Conservation (phyloP, 257 asterid species). For the Eustoma russellianum region DNA sequence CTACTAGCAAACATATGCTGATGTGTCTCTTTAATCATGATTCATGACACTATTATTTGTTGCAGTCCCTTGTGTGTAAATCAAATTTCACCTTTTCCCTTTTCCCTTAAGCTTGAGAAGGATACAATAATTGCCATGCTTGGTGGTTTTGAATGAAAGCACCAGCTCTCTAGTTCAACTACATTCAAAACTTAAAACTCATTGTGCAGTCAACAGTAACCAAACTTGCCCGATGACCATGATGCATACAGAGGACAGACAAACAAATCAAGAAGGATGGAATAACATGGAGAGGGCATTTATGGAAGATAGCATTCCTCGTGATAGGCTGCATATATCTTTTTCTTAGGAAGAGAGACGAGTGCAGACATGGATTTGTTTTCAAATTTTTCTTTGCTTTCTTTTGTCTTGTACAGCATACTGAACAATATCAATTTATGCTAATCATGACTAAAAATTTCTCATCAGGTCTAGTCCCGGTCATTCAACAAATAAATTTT, state of each 20-base stretch:
- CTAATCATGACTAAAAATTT: constrained; percentile 14
- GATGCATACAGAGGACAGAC: neutral
- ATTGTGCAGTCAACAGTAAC: too few relatives aligned
- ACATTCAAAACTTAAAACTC: too few relatives aligned
- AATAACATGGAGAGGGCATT: neutral
- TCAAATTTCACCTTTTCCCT: too few relatives aligned
- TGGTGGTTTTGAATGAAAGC: too few relatives aligned
- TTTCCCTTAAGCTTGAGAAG: too few relatives aligned
- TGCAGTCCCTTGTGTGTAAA: too few relatives aligned
- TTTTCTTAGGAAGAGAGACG: neutral
- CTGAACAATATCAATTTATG: constrained; percentile 7
- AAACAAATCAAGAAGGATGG: neutral
- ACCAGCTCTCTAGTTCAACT: too few relatives aligned
- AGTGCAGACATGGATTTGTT: neutral
- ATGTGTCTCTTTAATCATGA: too few relatives aligned
- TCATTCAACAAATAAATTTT: constrained; percentile 52
- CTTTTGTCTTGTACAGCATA: neutral
- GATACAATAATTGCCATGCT: too few relatives aligned
- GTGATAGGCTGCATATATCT: neutral
- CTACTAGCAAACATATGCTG: too few relatives aligned
- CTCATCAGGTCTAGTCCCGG: constrained; percentile 77
- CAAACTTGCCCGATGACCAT: too few relatives aligned
- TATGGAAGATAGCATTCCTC: neutral
- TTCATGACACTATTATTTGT: too few relatives aligned
- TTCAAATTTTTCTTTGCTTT: neutral